Evolutionary conservation across 2,329 filamentous ascomycete species (phyloP), one percentile per base, ranked within the genome.

Genomic region (Hypoxylon sp.): DNA sequence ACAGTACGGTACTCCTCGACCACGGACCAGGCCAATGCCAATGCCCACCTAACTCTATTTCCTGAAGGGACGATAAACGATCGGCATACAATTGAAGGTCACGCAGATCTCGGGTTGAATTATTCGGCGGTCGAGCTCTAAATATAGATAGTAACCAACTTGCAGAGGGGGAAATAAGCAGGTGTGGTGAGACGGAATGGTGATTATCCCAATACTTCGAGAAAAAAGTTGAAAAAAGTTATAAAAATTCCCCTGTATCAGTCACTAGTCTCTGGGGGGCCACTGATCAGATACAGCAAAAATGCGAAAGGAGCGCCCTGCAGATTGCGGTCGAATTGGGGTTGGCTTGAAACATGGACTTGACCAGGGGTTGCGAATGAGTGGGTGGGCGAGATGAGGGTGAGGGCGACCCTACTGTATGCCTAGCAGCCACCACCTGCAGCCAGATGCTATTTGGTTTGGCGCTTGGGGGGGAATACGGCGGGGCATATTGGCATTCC

Each of bases 11-110:
- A 60, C 60, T 53, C 63, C 56, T 65, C 57, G 65, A 63, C 61
- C 59, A 70, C 63, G 56, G 57, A 69, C 69, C 71, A 68, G 48
- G 62, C 42, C 46, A 68, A 62, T 68, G 62, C 51, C 65, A 68
- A 62, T 68, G 62, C 51, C 65, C 68, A 64, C 63, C 69, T 66
- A 70, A 71, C 68, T 71, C 55, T 72, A 68, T 63, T 72, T 68
- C 67, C 55, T 60, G 22, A 35, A 63, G 35, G 51, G 65, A 65
- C 65, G 58, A 52, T 52, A 70, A 63, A 44, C 52, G 53, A 37
- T 65, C 56, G 22, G 51, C 62, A 63, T 65, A 29, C 57, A 50
- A 50, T 63, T 61, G 33, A 61, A 39, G 10, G 60, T 56, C 46
- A 39, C 44, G 61, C 47, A 65, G 63, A 70, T 68, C 65, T 68